These are phyloP conservation scores for Fusarium continuum DNA, from an alignment of 2,329 filamentous ascomycete genomes.

Conservation along the genomic window DNA sequence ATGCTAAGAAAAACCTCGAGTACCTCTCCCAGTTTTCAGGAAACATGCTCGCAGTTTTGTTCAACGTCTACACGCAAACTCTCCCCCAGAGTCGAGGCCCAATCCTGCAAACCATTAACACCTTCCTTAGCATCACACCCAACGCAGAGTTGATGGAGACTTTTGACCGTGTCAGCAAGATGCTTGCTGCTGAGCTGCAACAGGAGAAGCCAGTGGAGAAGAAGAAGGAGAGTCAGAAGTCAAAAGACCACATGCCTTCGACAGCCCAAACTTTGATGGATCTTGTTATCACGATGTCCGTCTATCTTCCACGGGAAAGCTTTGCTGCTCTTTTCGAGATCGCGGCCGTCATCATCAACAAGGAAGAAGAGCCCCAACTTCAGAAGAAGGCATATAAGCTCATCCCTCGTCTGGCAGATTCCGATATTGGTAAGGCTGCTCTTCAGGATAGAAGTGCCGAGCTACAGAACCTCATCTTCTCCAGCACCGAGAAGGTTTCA, in stretches of 20 bases:
- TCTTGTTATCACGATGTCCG: slow-evolving; percentile 92
- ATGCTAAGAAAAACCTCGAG: slow-evolving; percentile 81
- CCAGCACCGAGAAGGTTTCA: slow-evolving; percentile 84
- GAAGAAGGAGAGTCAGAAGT: slow-evolving; percentile 70
- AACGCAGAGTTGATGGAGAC: slow-evolving; percentile 82
- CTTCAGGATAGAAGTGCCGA: slow-evolving; percentile 79
- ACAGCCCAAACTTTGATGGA: slow-evolving; percentile 97
- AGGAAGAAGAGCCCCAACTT: slow-evolving; percentile 84
- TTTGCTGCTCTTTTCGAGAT: slow-evolving; percentile 88
- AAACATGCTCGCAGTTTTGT: slow-evolving; percentile 94
- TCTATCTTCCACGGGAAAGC: slow-evolving; percentile 88
- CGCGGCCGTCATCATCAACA: slow-evolving; percentile 82
- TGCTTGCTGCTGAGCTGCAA: slow-evolving; percentile 78
- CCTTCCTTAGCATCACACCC: slow-evolving; percentile 89
- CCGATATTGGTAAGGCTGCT: slow-evolving; percentile 78
- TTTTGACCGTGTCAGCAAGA: slow-evolving; percentile 84
- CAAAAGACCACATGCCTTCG: slow-evolving; percentile 82
- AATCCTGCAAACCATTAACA: slow-evolving; percentile 93
- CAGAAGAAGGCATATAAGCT: slow-evolving; percentile 99
- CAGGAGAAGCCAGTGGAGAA: slow-evolving; percentile 60
- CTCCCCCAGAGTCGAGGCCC: slow-evolving; percentile 90
- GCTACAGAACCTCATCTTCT: slow-evolving; percentile 82
- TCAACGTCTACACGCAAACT: slow-evolving; percentile 98
- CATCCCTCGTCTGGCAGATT: slow-evolving; percentile 87
- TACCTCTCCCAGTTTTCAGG: slow-evolving; percentile 82